Percentiles rank a stretch among this genome's conserved stretches.
phyloP scores from a whole-genome alignment of 371 early-diverging fungal species.

The Rhizopus arrhizus region DNA sequence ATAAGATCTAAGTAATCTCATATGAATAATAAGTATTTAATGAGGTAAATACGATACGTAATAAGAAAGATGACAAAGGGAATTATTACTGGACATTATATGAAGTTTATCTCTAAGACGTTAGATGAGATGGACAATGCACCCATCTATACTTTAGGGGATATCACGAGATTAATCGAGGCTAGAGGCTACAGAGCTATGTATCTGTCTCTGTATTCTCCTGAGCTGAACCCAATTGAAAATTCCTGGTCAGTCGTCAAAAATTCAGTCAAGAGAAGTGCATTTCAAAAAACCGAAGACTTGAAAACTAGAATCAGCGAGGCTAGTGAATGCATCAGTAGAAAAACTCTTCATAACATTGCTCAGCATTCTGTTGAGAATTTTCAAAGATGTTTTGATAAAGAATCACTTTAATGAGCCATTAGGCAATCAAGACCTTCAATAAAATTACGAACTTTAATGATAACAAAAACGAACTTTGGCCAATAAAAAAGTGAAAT shows the following conservation, averaged over 20 bases:
- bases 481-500: no score
- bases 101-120: background rate
- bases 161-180: conserved; percentile 8
- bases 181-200: conserved; percentile 7
- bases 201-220: conserved; percentile 21
- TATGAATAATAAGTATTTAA: no score
- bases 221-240: conserved; percentile 25
- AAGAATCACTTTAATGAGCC: no score
- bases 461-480: background rate
- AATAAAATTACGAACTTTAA: no score
- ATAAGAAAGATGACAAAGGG: background rate
- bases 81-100: conserved; percentile 3
- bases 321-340: no score
- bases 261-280: conserved; percentile 29
- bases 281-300: conserved; percentile 11
- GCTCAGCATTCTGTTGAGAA: no score
- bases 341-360: no score
- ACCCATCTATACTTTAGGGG: conserved; percentile 19
- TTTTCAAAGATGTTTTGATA: background rate
- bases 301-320: conserved; percentile 2
- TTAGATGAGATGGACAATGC: conserved; percentile 7
- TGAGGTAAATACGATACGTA: no score
- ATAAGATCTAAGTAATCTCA: no score
- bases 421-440: background rate
- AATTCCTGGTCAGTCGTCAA: conserved; percentile 29